Percentiles rank a stretch among this genome's conserved stretches.
Conservation (phyloP, 352 stramenopile genomes). For the Phytophthora fragariae region DNA sequence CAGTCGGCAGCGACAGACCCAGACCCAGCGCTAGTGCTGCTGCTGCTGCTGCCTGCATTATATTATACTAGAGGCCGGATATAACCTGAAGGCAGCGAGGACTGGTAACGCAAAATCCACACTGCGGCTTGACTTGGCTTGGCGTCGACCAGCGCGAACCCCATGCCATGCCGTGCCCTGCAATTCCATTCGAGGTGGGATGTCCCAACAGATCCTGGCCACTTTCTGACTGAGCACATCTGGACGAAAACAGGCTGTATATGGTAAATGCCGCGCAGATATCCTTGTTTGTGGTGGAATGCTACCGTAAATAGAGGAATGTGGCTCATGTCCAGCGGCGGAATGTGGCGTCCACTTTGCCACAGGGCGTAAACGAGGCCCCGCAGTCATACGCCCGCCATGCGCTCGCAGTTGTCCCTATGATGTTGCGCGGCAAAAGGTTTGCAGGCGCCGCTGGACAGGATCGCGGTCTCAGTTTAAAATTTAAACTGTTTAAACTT, state of each 20-base stretch:
- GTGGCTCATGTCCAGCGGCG: background rate
- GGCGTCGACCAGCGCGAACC: background rate
- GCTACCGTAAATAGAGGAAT: background rate
- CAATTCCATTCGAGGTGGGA: constrained; percentile 22
- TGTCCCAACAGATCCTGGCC: constrained; percentile 34
- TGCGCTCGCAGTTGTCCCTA: constrained; percentile 1
- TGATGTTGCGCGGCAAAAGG: background rate
- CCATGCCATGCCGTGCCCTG: background rate
- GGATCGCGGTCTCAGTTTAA: background rate
- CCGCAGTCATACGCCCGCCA: constrained; percentile 23
- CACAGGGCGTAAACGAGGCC: constrained; percentile 18
- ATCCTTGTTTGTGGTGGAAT: background rate
- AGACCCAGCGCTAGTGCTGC: constrained; percentile 11
- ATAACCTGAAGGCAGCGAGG: background rate
- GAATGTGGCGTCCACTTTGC: background rate
- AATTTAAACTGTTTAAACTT: too few relatives aligned
- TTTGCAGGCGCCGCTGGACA: background rate
- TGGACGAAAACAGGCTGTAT: background rate
- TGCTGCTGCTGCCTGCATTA: constrained; percentile 1
- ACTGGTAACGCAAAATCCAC: constrained; percentile 17
- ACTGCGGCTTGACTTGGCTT: background rate
- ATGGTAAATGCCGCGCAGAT: background rate
- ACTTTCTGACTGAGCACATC: constrained; percentile 27
- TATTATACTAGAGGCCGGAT: background rate
- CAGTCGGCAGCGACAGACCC: background rate